phyloP scores from a whole-genome alignment of 2,329 filamentous ascomycete species.

The Nemania diffusa region DNA sequence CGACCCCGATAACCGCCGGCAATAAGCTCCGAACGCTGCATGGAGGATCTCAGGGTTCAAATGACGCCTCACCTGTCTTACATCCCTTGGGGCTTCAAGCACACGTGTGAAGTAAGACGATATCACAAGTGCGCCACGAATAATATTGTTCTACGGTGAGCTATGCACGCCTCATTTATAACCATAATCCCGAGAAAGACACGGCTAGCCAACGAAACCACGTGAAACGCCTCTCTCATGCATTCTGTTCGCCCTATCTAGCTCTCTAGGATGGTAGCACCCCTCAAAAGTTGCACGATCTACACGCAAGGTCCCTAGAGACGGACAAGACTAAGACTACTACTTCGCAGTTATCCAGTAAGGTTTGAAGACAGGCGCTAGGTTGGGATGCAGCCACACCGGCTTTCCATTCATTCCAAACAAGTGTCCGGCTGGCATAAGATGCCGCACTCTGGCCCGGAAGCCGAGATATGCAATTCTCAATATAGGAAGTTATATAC shows the following conservation, averaged over 20 bases:
- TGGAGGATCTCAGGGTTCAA: neutral
- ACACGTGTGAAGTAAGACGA: conserved; percentile 11
- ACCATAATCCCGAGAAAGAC: neutral
- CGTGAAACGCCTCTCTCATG: neutral
- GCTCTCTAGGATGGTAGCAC: neutral
- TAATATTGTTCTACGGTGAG: neutral
- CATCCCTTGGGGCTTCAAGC: neutral
- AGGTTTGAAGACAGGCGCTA: conserved; percentile 1
- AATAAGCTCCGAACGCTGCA: neutral
- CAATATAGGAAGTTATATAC: neutral
- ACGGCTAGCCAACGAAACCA: neutral
- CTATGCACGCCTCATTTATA: neutral
- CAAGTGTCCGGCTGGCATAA: neutral
- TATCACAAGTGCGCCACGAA: neutral
- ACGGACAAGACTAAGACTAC: conserved; percentile 1
- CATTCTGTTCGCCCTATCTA: neutral
- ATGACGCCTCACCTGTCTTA: neutral
- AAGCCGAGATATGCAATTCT: neutral
- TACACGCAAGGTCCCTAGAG: neutral
- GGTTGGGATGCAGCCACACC: conserved; percentile 9
- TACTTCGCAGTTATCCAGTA: neutral
- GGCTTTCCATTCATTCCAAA: neutral
- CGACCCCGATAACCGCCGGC: neutral
- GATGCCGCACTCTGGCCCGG: conserved; percentile 3
- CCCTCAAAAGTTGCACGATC: conserved; percentile 5